Conservation (phyloP, 31 red algal genomes). For the Odonthalia washingtoniensis region DNA sequence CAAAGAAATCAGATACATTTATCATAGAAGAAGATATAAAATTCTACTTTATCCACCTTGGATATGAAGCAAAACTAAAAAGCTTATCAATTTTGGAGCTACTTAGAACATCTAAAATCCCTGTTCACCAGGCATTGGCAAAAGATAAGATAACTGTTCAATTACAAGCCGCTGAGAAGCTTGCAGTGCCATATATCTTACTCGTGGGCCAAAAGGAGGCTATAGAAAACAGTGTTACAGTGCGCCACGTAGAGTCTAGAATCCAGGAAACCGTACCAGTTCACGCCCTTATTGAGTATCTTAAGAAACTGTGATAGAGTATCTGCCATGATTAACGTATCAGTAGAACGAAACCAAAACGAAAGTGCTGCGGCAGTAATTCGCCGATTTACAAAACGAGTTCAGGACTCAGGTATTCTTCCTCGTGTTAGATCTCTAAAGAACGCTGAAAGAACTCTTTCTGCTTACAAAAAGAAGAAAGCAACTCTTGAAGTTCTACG, state of each 20-base stretch:
- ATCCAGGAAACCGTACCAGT: background rate
- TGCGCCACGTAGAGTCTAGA: background rate
- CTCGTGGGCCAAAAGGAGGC: background rate
- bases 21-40: background rate
- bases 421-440: too few species aligned
- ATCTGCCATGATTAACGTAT: too few species aligned
- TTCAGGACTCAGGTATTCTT: too few species aligned
- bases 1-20: background rate
- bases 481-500: too few species aligned
- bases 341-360: too few species aligned
- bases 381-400: too few species aligned
- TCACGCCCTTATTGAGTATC: background rate
- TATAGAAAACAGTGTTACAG: background rate
- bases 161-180: background rate
- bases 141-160: background rate
- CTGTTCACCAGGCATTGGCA: background rate
- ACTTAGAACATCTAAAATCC: background rate
- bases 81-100: background rate
- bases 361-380: too few species aligned
- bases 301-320: constrained; percentile 3
- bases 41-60: background rate
- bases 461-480: too few species aligned
- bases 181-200: background rate
- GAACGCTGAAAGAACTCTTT: too few species aligned
- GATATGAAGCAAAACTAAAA: background rate